Evolutionary conservation across 805 yeast species (phyloP).

Genomic region (Teunomyces cretensis): DNA sequence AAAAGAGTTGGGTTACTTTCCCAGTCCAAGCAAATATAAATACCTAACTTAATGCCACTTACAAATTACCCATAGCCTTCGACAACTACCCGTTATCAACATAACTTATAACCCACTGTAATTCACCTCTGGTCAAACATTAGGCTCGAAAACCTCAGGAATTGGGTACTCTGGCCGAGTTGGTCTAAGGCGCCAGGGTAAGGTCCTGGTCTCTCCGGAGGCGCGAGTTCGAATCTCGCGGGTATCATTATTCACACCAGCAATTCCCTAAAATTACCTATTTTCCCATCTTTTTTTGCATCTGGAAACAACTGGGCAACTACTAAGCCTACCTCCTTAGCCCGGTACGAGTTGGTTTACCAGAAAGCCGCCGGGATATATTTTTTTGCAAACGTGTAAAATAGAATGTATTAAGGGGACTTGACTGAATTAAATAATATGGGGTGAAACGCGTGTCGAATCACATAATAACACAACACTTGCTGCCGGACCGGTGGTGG

Average conservation of each 20-base stretch:
- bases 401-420: not conserved
- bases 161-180: slow-evolving; percentile 46
- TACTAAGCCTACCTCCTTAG: too few species aligned
- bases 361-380: not conserved
- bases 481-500: slow-evolving; percentile 15
- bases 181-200: slow-evolving; percentile 48
- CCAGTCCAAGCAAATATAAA: too few species aligned
- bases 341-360: not conserved
- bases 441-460: not conserved
- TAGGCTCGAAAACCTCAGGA: too few species aligned
- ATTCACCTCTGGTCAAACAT: too few species aligned
- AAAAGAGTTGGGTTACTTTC: too few species aligned
- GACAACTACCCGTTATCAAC: too few species aligned
- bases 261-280: slow-evolving; percentile 27
- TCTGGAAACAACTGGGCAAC: too few species aligned
- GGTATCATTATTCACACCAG: slow-evolving; percentile 38
- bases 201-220: slow-evolving; percentile 48
- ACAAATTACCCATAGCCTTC: too few species aligned
- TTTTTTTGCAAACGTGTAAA: not conserved
- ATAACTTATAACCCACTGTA: too few species aligned
- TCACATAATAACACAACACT: slow-evolving; percentile 33
- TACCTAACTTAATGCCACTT: too few species aligned
- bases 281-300: slow-evolving; percentile 13
- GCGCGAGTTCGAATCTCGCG: slow-evolving; percentile 48
- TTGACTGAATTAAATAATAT: not conserved